These are phyloP conservation scores for Lactifluus rugatus DNA, from an alignment of 768 basidiomycete genomes.

Conservation along the genomic window DNA sequence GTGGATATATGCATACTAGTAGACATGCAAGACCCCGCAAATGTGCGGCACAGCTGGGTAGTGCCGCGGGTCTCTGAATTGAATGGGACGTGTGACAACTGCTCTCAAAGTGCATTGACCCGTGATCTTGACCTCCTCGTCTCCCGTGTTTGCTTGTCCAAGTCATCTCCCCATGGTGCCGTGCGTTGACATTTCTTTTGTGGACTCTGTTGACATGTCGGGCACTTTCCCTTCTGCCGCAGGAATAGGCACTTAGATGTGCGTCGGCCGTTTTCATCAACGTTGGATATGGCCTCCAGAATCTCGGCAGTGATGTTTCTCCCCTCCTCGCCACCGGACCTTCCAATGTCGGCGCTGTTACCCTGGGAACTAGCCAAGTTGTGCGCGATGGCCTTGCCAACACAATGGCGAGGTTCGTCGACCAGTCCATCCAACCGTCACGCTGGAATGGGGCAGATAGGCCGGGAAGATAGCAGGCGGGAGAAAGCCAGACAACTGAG, in stretches of 20 bases:
- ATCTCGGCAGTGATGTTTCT: too few relatives aligned
- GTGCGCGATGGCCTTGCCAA: conserved; percentile 1
- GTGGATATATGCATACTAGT: background rate
- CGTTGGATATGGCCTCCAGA: background rate
- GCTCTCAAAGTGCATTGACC: background rate
- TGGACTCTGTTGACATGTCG: background rate
- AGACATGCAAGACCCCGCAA: background rate
- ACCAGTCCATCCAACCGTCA: too few relatives aligned
- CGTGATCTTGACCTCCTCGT: background rate
- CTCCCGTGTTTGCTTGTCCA: background rate
- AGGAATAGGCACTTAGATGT: background rate
- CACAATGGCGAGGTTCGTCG: background rate
- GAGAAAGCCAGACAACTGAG: too few relatives aligned
- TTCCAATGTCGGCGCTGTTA: background rate
- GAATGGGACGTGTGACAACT: too few relatives aligned
- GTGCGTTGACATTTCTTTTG: background rate
- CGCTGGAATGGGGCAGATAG: too few relatives aligned
- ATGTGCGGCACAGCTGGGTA: too few relatives aligned
- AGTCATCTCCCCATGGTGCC: background rate
- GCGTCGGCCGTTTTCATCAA: background rate
- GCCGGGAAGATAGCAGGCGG: too few relatives aligned
- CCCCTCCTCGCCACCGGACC: background rate
- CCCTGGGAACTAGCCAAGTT: background rate
- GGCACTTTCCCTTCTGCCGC: background rate
- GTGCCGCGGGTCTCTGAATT: too few relatives aligned